Base-by-base conservation (phyloP, 2,329 filamentous ascomycete species). In the Aplosporella prunicola region DNA sequence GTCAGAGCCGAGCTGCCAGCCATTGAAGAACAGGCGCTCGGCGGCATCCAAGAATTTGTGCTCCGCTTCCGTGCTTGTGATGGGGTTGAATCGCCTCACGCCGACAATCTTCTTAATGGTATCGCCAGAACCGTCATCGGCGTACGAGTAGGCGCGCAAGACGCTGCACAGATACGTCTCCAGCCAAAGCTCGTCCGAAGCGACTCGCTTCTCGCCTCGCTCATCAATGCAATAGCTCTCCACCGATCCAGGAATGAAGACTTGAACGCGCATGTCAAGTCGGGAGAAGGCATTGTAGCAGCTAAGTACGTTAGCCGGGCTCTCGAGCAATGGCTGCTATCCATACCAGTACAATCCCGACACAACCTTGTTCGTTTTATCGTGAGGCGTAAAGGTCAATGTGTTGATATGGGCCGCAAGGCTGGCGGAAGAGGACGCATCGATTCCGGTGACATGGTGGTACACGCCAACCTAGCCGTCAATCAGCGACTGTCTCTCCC, bases 201-300 rank as follows among this genome's bases (percentile, higher is more conserved):
- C 85, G 48, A 91, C 83, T 47, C 87, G 78, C 67, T 93, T 94
- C 59, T 95, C 89, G 47, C 91, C 91, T 52, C 88, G 79, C 64
- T 98, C 91, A 60, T 98, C 89, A 41, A 98, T 83, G 60, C 89
- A 96, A 60, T 95, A 96, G 62, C 86, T 93, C 60, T 98, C 89
- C 35, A 98, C 86, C 8, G 84, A 91, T 43, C 91, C 91, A 13
- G 91, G 91, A 46, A 98, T 96, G 47, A 88, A 89, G 42, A 98
- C 89, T 56, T 96, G 88, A 9, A 98, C 89, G 43, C 91, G 86
- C 91, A 98, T 98, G 56, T 98, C 91, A 36, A 96, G 73, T 46
- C 93, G 78, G 5, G 91, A 96, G 62, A 98, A 95, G 47, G 91
- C 91, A 84, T 98, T 98, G 72, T 98, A 98, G 64, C 91, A 98